A percentile compares a stretch with the other conserved stretches of the same genome.
Evolutionary conservation across 345 rosid species (phyloP).

Genomic region (Rhizophora apiculata): DNA sequence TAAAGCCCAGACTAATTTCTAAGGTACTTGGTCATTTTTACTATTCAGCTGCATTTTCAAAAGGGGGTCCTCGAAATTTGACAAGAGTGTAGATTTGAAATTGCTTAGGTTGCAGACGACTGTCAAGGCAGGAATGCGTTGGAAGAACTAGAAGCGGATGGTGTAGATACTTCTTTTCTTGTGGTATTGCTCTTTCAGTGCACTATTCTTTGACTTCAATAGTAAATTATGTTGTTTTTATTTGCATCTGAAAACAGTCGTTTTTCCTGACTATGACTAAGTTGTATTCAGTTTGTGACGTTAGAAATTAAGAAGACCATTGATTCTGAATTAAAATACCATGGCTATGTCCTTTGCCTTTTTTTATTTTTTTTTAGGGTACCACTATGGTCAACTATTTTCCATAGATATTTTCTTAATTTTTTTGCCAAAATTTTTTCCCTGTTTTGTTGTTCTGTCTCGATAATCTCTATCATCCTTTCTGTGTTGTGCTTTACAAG

Average conservation of each 20-base stretch:
- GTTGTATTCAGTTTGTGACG: neutral
- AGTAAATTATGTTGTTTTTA: neutral
- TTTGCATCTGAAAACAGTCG: neutral
- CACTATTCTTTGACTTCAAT: neutral
- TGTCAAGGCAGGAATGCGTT: conserved; percentile 28
- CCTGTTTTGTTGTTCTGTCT: too few species aligned
- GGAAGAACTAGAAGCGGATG: conserved; percentile 37
- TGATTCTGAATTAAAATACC: too few species aligned
- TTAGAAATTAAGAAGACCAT: neutral
- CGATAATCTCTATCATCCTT: too few species aligned
- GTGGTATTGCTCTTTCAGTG: conserved; percentile 22
- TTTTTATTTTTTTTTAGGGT: too few species aligned
- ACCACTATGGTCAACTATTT: too few species aligned
- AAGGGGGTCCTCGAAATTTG: neutral
- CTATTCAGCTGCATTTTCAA: too few species aligned
- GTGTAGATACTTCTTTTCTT: conserved; percentile 40
- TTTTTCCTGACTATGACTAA: neutral
- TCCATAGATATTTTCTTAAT: too few species aligned
- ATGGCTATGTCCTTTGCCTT: too few species aligned
- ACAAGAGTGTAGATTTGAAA: neutral
- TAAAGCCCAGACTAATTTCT: conserved; percentile 38
- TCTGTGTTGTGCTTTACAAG: neutral
- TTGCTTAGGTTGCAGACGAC: conserved; percentile 36
- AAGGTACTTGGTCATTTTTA: conserved; percentile 19
- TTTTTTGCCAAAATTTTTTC: too few species aligned